Base-by-base conservation (phyloP, 371 early-diverging fungal species). In the Syncephalastrum racemosum region DNA sequence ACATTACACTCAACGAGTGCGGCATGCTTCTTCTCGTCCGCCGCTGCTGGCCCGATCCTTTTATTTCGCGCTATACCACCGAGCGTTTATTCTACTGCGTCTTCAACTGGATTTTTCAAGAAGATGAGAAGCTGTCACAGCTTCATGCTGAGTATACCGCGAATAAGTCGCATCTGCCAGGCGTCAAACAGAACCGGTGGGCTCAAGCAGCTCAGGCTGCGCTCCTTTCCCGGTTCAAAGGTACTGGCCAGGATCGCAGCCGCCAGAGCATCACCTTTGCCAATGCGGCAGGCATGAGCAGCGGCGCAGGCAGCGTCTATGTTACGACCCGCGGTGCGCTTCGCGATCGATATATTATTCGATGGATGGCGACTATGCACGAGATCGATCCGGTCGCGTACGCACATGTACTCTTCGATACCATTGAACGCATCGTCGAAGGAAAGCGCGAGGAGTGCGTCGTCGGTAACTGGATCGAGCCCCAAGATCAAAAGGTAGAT, bases 1-100 rank as follows among this genome's bases (percentile, higher is more conserved):
- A 82, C 52, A 36, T 85, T 41, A 72, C 82, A 1, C 50, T 83
- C 23, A 85, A 83, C 27, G 85, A 85, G 51, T 80, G 80, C 47
- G 85, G 83, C 0, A 63, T 82, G 51, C 53, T 81, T 27, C 36
- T 85, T 2, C 50, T 85, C 7, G 64, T 70, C 0, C 71, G 83
- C 8, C 75, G 81, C 10, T 79, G 83, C 45, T 83, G 82, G 80
- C 85, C 85, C 1, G 81, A 82, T 40, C 76, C 81, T 8, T 80
- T 81, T 53, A 81, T 80, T 71, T 79, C 85, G 0, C 59, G 54
- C 4, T 79, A 82, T 46, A 76, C 81, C 2, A 54, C 57, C 1
- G 78, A 82, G 41, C 68, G 82, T 20, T 46, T 85, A 15, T 53
- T 82, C 7, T 59, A 73, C 8, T 67, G 75, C n/a, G 61, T 83